Evolutionary conservation across 169 alveolate genomes (phyloP).

Genomic region (Theileria sp.): DNA sequence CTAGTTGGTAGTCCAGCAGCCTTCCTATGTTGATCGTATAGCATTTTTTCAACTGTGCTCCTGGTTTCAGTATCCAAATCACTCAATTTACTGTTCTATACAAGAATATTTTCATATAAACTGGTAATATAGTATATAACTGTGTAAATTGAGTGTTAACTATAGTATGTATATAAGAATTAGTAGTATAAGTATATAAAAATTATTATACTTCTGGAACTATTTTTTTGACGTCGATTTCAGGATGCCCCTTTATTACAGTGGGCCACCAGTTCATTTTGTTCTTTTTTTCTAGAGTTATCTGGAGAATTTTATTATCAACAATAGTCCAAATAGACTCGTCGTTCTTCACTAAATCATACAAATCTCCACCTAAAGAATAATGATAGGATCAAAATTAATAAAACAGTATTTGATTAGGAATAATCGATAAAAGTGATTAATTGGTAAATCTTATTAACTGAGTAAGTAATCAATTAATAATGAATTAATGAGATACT

Average conservation of each 20-base stretch:
- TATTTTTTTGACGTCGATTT: slow-evolving; percentile 93
- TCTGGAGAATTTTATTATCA: slow-evolving; percentile 83
- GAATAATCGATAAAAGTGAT: background rate
- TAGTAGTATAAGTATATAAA: no score
- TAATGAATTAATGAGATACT: slow-evolving; percentile 24
- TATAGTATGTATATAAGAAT: no score
- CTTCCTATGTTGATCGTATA: slow-evolving; percentile 92
- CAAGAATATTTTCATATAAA: background rate
- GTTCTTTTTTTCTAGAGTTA: slow-evolving; percentile 89
- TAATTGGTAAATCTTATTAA: background rate
- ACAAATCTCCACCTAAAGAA: slow-evolving; percentile 84
- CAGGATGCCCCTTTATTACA: slow-evolving; percentile 90
- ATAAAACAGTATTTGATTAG: background rate
- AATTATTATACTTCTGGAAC: slow-evolving; percentile 89
- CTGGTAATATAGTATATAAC: background rate
- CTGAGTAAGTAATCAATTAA: background rate
- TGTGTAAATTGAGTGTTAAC: background rate
- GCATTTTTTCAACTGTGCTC: slow-evolving; percentile 95
- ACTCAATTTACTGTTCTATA: slow-evolving; percentile 87
- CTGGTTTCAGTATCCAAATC: slow-evolving; percentile 96
- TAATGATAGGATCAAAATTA: background rate
- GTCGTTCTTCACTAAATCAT: slow-evolving; percentile 87
- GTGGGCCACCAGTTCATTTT: slow-evolving; percentile 95
- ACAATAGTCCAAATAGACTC: slow-evolving; percentile 94
- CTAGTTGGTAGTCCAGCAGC: slow-evolving; percentile 92